These are phyloP conservation scores for Phytophthora sojae DNA, from an alignment of 352 stramenopile genomes.

Conservation along the genomic window DNA sequence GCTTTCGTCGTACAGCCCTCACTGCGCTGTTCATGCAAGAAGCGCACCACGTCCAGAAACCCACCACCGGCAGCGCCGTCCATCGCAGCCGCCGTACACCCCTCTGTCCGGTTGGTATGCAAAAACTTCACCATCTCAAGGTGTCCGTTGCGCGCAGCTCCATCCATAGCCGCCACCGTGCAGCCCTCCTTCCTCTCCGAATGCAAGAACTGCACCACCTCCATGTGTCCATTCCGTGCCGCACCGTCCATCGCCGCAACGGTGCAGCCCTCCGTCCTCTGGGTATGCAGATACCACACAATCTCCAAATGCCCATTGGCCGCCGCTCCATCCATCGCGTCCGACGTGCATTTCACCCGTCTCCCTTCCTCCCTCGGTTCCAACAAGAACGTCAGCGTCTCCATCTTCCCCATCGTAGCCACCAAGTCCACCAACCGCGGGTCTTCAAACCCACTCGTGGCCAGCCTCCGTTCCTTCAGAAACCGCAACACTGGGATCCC, in stretches of 20 bases:
- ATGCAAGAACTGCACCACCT: slow-evolving; percentile 46
- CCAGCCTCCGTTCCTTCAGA: slow-evolving; percentile 19
- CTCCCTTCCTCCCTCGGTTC: slow-evolving; percentile 6
- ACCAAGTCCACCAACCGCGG: slow-evolving; percentile 34
- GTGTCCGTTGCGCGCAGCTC: slow-evolving; percentile 35
- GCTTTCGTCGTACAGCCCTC: slow-evolving; percentile 45
- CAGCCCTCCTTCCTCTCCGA: slow-evolving; percentile 31
- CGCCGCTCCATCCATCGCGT: slow-evolving; percentile 49
- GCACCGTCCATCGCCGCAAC: slow-evolving; percentile 50
- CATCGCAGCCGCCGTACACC: slow-evolving; percentile 44
- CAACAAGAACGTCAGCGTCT: slow-evolving; percentile 27
- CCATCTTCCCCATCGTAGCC: slow-evolving; percentile 34
- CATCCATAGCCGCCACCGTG: slow-evolving; percentile 39
- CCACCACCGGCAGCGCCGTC: slow-evolving; percentile 40
- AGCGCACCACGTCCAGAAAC: slow-evolving; percentile 38
- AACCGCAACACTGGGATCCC: slow-evolving; percentile 26
- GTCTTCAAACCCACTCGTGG: slow-evolving; percentile 32
- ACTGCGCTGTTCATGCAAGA: slow-evolving; percentile 39
- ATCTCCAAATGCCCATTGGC: slow-evolving; percentile 46
- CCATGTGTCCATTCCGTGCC: slow-evolving; percentile 41
- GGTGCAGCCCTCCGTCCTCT: slow-evolving; percentile 40
- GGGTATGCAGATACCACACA: slow-evolving; percentile 40
- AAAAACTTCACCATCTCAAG: slow-evolving; percentile 38
- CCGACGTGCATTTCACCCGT: slow-evolving; percentile 19
- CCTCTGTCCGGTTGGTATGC: slow-evolving; percentile 34